Evolutionary conservation across 73 alveolate genomes (phyloP), one percentile per base, ranked within the genome.

Genomic region (Paramecium sexaurelia): DNA sequence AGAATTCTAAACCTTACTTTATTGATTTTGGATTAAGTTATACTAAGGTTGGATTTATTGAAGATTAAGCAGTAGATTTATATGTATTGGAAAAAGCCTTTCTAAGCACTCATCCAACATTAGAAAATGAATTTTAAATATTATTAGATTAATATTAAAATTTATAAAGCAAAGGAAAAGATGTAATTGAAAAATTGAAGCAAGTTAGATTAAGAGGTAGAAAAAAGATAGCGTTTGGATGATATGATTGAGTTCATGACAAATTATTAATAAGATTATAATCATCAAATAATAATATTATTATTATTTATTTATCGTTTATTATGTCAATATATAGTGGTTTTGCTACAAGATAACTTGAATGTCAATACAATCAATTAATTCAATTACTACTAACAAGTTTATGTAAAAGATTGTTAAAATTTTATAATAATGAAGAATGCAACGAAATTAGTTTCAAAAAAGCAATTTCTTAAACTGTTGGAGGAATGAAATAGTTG

Each of bases 51-150:
- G 92, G 87, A 27, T 90, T 90, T 56, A 83, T 95, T 26, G 99
- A 97, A 92, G 99, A 97, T 91, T 95, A 91, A 84, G 99, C 99
- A 40, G 99, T 97, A 19, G 99, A 97, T 91, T 93, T 97, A 39
- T 96, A 97, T 93, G 99, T 97, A 1, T 87, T 97, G 19, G 96
- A 97, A 94, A 94, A 97, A 87, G 99, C 99, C 7, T 87, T 97
- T 55, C 89, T 95, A 39, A 93, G 98, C 43, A 92, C 98, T 35
- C 98, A 96, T 92, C 99, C 99, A 24, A 97, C 96, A 10, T 87
- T 96, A 24, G 99, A 95, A 83, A 84, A 55, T 69, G 22, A n/a
- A 35, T 95, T 97, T 94, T 91, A 94, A 95, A 83, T 95, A 43
- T 57, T 93, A 15, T 37, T 95, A 55, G 68, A 84, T 11, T 75